Evolutionary conservation across 495 filamentous ascomycete genomes (phyloP), one percentile per base, ranked within the genome.

Genomic region (Amphirosellinia nigrospora): DNA sequence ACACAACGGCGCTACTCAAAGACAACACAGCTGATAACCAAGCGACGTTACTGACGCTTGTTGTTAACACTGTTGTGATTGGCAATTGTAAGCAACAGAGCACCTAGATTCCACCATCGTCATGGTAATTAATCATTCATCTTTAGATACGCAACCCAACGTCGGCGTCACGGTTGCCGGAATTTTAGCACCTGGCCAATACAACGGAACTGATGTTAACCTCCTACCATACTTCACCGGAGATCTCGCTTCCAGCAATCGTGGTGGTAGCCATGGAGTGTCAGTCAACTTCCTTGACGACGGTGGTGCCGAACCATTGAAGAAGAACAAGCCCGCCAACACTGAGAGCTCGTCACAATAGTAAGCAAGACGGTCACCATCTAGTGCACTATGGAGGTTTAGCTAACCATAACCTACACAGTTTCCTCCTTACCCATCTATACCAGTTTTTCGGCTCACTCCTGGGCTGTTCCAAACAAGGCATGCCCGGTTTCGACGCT

Each of bases 41-140:
- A 72, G 73, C 75, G 50, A 82, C 78, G 1, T 78, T 89, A 30
- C 65, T 88, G 61, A 87, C 84, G 7, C 78, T 86, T 21, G 71
- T 88, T 36, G 85, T 89, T 66, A 87, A 87, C 71, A 88, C 85
- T 19, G 86, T 81, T 4, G 84, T 87, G 66, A 85, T 86, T 66
- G 86, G 86, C 26, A 87, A 86, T 76, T 80, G 79, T 81, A 72
- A 55, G 76, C 48, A 39, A 16, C 8, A 0, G 6, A 50, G n/a
- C 32, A 10, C 26, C 43, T 15, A 19, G 19, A 0, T 36, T 19
- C 8, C 9, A 21, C 10, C 30, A 50, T 46, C 10, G 13, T 23
- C 28, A 0, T 13, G 3, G 8, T 30, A 36, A 48, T 21, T 64
- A 23, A 64, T 16, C 30, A 1, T 50, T 21, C 28, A 15, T 34